Evolutionary conservation across 441 rosid species (phyloP).

Genomic region (Brassica hybrid): DNA sequence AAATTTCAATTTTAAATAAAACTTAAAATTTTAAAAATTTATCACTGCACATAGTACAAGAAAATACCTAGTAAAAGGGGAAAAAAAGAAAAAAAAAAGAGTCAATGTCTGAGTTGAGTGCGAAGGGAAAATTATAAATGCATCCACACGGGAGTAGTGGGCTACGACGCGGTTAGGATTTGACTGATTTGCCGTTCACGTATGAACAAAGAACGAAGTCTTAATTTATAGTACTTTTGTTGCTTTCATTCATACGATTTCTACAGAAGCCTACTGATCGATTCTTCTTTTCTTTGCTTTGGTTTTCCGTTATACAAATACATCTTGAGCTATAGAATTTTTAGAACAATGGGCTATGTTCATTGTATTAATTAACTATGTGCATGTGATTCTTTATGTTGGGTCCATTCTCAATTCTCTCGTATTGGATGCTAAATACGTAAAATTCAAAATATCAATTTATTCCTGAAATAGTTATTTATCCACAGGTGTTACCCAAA

Average conservation of each 20-base stretch:
- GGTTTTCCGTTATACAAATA: background rate
- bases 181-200: background rate
- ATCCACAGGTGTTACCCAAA: background rate
- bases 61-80: too few species aligned
- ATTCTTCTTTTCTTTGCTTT: background rate
- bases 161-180: background rate
- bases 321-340: background rate
- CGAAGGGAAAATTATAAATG: background rate
- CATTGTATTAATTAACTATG: background rate
- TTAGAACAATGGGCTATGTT: background rate
- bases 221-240: background rate
- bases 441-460: background rate
- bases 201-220: background rate
- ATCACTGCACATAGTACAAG: too few species aligned
- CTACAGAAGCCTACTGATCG: background rate
- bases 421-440: constrained; percentile 14
- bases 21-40: too few species aligned
- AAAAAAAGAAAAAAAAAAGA: background rate
- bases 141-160: constrained; percentile 16
- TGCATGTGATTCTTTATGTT: constrained; percentile 27
- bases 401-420: constrained; percentile 26
- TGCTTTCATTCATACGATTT: background rate
- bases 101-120: background rate
- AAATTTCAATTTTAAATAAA: too few species aligned
- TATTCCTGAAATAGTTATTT: background rate